These are phyloP conservation scores for Daldinia childiae DNA, from an alignment of 495 filamentous ascomycete genomes.

Conservation along the genomic window DNA sequence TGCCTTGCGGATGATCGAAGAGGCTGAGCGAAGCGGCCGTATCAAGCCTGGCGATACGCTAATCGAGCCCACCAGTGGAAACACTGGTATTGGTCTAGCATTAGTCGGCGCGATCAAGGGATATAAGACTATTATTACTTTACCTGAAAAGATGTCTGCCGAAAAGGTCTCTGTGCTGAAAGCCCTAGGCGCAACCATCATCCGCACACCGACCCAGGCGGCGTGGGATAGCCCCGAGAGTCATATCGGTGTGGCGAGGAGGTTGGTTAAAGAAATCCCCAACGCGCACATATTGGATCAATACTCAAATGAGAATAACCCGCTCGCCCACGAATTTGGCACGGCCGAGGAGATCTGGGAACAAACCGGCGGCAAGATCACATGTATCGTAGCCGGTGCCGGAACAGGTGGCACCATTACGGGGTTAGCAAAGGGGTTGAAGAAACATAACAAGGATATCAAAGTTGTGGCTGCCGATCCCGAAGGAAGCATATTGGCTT, in stretches of 20 bases:
- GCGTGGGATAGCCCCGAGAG: conserved; percentile 94
- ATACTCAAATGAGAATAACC: conserved; percentile 92
- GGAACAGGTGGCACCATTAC: conserved; percentile 97
- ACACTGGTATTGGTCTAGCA: conserved; percentile 97
- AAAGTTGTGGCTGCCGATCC: conserved; percentile 94
- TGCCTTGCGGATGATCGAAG: conserved; percentile 96
- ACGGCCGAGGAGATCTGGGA: conserved; percentile 97
- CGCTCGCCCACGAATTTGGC: conserved; percentile 90
- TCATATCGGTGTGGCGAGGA: conserved; percentile 92
- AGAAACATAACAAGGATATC: conserved; percentile 83
- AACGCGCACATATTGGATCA: conserved; percentile 98
- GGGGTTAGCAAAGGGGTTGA: conserved; percentile 83
- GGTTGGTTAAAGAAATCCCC: conserved; percentile 93
- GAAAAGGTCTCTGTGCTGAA: conserved; percentile 96
- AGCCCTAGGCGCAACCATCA: conserved; percentile 94
- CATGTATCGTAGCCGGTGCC: conserved; percentile 87
- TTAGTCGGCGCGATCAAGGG: conserved; percentile 94
- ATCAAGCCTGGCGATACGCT: conserved; percentile 97
- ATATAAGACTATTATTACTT: conserved; percentile 97
- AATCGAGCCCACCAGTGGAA: conserved; percentile 97
- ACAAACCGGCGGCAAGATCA: conserved; percentile 87
- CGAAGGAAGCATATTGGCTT: conserved; percentile 84
- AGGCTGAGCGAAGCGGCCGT: conserved; percentile 86
- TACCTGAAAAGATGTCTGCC: conserved; percentile 98
- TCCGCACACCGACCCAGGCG: conserved; percentile 94